These are phyloP conservation scores for Mucor racemosus DNA, from an alignment of 371 early-diverging fungal genomes.

Conservation along the genomic window DNA sequence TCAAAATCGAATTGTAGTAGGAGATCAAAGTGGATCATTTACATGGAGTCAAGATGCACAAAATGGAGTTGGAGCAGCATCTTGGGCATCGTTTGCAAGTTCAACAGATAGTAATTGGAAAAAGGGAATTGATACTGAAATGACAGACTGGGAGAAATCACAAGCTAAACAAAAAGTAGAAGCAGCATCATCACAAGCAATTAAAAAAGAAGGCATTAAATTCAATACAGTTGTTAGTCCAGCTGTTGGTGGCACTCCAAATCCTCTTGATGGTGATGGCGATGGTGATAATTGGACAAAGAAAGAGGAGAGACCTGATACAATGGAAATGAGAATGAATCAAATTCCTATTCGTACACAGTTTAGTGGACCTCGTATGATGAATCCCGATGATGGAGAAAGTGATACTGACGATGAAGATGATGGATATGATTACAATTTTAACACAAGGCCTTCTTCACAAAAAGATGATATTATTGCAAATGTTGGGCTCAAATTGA, in stretches of 20 bases:
- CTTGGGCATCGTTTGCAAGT: constrained; percentile 31
- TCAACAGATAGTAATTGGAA: constrained; percentile 23
- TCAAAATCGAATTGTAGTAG: constrained; percentile 1
- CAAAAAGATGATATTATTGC: background rate
- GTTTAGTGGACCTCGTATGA: constrained; percentile 29
- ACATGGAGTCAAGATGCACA: constrained; percentile 10
- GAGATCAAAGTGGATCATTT: constrained; percentile 30
- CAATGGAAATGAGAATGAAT: constrained; percentile 41
- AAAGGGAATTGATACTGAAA: constrained; percentile 21
- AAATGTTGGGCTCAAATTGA: background rate
- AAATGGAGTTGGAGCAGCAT: constrained; percentile 21
- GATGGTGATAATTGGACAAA: constrained; percentile 24
- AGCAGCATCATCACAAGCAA: background rate
- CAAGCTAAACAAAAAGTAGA: background rate
- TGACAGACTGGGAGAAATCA: constrained; percentile 1
- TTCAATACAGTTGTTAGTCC: constrained; percentile 12
- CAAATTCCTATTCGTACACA: constrained; percentile 25
- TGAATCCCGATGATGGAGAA: constrained; percentile 21
- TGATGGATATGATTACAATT: background rate
- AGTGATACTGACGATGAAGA: constrained; percentile 2
- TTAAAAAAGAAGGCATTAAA: background rate
- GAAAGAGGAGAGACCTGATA: constrained; percentile 29
- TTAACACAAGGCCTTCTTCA: background rate
- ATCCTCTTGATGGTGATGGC: background rate
- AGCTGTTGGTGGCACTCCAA: background rate